These are phyloP conservation scores for Uromyces viciae-fabae DNA, from an alignment of 1,284 basidiomycete genomes.

Conservation along the genomic window DNA sequence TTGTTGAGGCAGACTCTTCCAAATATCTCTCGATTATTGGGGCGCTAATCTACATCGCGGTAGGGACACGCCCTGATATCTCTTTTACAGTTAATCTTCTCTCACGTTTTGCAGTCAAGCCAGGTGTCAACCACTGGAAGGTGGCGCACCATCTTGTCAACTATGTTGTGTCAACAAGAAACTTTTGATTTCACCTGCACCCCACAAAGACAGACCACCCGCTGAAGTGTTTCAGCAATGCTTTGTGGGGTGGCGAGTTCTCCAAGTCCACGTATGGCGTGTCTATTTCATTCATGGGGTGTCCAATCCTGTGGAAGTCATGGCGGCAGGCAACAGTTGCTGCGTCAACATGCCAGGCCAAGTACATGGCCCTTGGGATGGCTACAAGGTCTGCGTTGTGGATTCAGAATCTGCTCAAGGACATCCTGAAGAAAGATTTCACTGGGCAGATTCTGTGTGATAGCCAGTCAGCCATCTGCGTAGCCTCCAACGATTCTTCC, in stretches of 20 bases:
- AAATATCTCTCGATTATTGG: not conserved
- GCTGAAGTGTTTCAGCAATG: not conserved
- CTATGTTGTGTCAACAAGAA: not conserved
- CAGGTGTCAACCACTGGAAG: too few species aligned
- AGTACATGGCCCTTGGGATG: slow-evolving; percentile 17
- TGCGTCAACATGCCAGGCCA: slow-evolving; percentile 10
- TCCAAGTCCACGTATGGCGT: not conserved
- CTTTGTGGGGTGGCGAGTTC: not conserved
- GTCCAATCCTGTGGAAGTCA: not conserved
- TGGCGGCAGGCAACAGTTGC: not conserved
- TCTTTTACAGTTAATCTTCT: not conserved
- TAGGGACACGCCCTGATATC: not conserved
- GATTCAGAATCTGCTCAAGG: not conserved
- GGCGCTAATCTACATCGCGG: not conserved
- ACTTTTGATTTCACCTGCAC: not conserved
- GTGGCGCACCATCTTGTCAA: too few species aligned
- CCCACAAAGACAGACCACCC: not conserved
- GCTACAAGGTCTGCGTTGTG: not conserved
- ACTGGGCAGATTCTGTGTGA: not conserved
- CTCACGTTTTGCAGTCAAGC: not conserved
- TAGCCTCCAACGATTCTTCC: not conserved
- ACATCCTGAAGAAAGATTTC: not conserved
- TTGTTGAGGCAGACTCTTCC: too few species aligned
- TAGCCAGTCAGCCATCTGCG: not conserved
- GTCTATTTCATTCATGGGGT: not conserved